These are phyloP conservation scores for Paxillus ammoniavirescens DNA, from an alignment of 768 basidiomycete species.

Conservation along the genomic window DNA sequence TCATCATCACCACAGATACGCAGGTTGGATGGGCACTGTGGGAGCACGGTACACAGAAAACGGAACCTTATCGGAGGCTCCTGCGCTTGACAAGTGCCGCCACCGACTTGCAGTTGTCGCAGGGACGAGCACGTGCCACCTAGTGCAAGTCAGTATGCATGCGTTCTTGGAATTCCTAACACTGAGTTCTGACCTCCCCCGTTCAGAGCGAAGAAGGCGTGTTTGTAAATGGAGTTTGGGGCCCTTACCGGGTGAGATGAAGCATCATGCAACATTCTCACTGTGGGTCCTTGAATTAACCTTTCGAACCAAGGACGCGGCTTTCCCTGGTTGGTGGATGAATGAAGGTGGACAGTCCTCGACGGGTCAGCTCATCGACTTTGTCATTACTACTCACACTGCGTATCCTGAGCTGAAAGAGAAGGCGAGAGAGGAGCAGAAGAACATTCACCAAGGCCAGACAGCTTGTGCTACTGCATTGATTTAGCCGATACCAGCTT, in stretches of 20 bases:
- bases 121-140: conserved; percentile 94
- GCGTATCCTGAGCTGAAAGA: conserved; percentile 73
- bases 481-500: neutral
- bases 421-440: conserved; percentile 55
- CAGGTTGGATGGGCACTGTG: conserved; percentile 96
- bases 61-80: conserved; percentile 50
- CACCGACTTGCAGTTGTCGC: conserved; percentile 90
- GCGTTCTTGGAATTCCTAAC: neutral
- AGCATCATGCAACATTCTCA: neutral
- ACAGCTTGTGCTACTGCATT: neutral
- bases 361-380: conserved; percentile 93
- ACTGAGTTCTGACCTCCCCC: neutral
- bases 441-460: conserved; percentile 57
- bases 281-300: neutral
- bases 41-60: conserved; percentile 69
- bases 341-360: conserved; percentile 99
- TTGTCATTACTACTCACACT: conserved; percentile 89
- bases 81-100: conserved; percentile 71
- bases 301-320: conserved; percentile 56
- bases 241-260: conserved; percentile 67
- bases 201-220: conserved; percentile 72
- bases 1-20: conserved; percentile 52
- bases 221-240: conserved; percentile 93
- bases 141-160: conserved; percentile 65
- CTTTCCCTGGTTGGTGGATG: conserved; percentile 98